These are phyloP conservation scores for Monosporozyma servazzii DNA, from an alignment of 805 yeast genomes.

Conservation along the genomic window DNA sequence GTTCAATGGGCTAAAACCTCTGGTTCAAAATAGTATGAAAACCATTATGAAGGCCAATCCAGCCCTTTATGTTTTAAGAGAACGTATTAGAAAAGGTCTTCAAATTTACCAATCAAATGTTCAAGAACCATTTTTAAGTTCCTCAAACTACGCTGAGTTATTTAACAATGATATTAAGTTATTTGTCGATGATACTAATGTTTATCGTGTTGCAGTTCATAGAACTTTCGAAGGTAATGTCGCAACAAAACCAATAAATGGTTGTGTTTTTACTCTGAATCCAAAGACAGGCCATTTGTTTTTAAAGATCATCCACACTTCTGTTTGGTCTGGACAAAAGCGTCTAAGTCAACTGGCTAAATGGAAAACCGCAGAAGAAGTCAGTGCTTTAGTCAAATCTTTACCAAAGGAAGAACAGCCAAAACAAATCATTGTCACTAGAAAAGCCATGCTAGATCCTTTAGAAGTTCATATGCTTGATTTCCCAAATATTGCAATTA, in stretches of 20 bases:
- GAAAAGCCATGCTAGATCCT: slow-evolving; percentile 90
- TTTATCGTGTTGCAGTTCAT: slow-evolving; percentile 86
- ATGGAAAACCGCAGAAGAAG: slow-evolving; percentile 98
- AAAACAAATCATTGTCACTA: slow-evolving; percentile 77
- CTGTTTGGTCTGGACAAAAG: slow-evolving; percentile 96
- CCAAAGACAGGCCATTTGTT: slow-evolving; percentile 88
- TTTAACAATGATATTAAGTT: slow-evolving; percentile 77
- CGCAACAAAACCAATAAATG: slow-evolving; percentile 87
- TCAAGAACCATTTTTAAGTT: slow-evolving; percentile 81
- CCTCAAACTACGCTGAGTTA: slow-evolving; percentile 82
- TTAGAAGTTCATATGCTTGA: slow-evolving; percentile 94
- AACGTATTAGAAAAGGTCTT: slow-evolving; percentile 86
- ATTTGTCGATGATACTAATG: slow-evolving; percentile 89
- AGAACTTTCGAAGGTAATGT: slow-evolving; percentile 87
- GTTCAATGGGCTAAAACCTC: slow-evolving; percentile 89
- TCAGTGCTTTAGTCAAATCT: slow-evolving; percentile 80
- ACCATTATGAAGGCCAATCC: slow-evolving; percentile 94
- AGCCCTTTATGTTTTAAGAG: slow-evolving; percentile 81
- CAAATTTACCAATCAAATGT: slow-evolving; percentile 92
- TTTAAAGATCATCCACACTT: slow-evolving; percentile 81
- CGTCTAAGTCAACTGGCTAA: slow-evolving; percentile 87
- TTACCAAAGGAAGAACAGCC: slow-evolving; percentile 93
- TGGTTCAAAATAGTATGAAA: slow-evolving; percentile 84
- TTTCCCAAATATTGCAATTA: slow-evolving; percentile 82
- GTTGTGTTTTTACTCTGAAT: slow-evolving; percentile 81